These are phyloP conservation scores for Porpolomopsis calyptriformis DNA, from an alignment of 768 basidiomycete species.

Conservation along the genomic window DNA sequence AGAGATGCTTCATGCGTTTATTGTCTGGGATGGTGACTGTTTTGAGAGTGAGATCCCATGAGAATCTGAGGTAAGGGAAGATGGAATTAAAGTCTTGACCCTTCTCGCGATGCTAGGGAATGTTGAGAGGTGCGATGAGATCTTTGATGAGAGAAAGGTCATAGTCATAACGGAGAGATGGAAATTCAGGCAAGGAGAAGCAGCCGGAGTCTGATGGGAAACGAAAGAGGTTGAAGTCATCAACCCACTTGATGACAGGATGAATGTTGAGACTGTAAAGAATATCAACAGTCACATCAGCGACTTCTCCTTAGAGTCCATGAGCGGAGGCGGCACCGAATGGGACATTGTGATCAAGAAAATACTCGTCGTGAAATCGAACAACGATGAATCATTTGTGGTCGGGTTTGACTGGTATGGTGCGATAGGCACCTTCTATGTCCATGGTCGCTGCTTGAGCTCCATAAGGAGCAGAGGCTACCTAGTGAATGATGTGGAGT, in stretches of 20 bases:
- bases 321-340: slow-evolving; percentile 18
- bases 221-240: slow-evolving; percentile 20
- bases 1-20: slow-evolving; percentile 19
- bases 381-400: slow-evolving; percentile 17
- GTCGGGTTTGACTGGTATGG: slow-evolving; percentile 17
- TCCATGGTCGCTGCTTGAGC: slow-evolving; percentile 22
- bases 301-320: slow-evolving; percentile 18
- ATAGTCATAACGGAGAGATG: not conserved
- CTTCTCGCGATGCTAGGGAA: slow-evolving; percentile 20
- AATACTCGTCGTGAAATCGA: slow-evolving; percentile 11
- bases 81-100: slow-evolving; percentile 11
- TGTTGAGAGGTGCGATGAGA: slow-evolving; percentile 5
- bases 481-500: slow-evolving; percentile 9
- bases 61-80: slow-evolving; percentile 20
- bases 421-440: slow-evolving; percentile 20
- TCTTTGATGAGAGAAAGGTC: not conserved
- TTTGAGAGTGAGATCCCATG: slow-evolving; percentile 19
- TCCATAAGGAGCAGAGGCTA: slow-evolving; percentile 19
- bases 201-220: slow-evolving; percentile 5
- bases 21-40: slow-evolving; percentile 17
- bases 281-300: slow-evolving; percentile 17
- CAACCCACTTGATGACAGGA: slow-evolving; percentile 20
- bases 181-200: not conserved
- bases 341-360: slow-evolving; percentile 14
- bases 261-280: slow-evolving; percentile 12